These are phyloP conservation scores for Haematococcus sp. DNA, from an alignment of 139 green algal genomes.

Conservation along the genomic window DNA sequence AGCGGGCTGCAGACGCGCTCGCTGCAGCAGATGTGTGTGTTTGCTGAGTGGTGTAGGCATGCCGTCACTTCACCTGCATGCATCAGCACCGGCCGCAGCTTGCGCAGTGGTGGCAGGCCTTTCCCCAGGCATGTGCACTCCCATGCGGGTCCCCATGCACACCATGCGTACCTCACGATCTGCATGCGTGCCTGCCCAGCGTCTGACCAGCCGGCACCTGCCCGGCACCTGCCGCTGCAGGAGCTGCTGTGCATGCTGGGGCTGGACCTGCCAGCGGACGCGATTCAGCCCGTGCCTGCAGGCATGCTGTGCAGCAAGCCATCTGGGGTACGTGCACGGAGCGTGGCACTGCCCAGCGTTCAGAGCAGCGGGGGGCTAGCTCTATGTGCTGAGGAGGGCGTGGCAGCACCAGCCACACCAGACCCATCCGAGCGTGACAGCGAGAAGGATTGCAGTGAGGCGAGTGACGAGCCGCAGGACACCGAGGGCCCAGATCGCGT, in stretches of 20 bases:
- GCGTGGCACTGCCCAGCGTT: neutral
- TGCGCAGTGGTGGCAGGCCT: neutral
- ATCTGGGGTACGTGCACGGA: no score
- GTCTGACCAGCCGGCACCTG: no score
- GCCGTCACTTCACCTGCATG: neutral
- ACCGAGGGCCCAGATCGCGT: neutral
- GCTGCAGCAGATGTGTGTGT: no score
- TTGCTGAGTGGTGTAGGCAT: no score
- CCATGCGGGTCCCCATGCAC: no score
- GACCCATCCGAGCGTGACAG: slow-evolving; percentile 19
- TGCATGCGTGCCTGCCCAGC: no score
- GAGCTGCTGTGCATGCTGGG: no score
- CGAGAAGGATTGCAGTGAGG: slow-evolving; percentile 25
- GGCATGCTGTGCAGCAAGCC: neutral
- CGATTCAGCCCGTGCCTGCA: no score
- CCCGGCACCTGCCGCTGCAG: no score
- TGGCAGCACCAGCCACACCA: slow-evolving; percentile 33
- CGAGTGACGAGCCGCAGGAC: neutral
- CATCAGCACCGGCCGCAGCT: neutral
- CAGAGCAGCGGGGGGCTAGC: neutral
- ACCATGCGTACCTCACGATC: no score
- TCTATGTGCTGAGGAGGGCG: neutral
- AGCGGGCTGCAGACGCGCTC: neutral
- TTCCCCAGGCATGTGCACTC: no score
- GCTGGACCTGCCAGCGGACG: no score